Evolutionary conservation across 192 early-diverging fungal species (phyloP), one percentile per base, ranked within the genome.

Genomic region (Coemansia biformis): DNA sequence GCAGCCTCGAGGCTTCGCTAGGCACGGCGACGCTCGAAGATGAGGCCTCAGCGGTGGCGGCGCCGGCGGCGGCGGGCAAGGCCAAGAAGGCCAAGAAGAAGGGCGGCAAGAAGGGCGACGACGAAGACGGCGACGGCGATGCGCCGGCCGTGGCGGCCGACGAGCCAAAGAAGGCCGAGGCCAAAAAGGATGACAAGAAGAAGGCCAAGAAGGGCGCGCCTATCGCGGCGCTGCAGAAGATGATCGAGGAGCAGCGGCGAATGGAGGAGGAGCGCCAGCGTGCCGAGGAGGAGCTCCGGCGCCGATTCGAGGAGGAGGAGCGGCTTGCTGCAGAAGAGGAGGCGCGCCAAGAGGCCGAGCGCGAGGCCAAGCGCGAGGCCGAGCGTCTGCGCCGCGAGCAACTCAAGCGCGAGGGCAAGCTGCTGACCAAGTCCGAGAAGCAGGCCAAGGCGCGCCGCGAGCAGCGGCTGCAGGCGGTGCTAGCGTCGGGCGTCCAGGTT

Each of bases 341-440:
- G 52, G 77, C 63, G 24, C 76, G 66, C 2, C 41, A 76, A 18
- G 72, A 51, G 5, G 89, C 84, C 19, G 87, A 87, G 72, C 87
- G 86, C 43, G 90, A 89, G 59, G 78, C 73, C 10, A 66, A 69
- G 46, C 86, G 81, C 55, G 90, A 92, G 65, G 89, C 86, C 44
- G 78, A 82, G 18, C 78, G 51, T n/a, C 63, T 73, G 47, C 89
- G 89, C 65, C 88, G 87, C 61, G 90, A 95, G 51, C 87, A 95
- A 66, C 81, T 93, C 21, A 85, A 83, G 34, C 91, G 88, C 58
- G 83, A 89, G 38, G 94, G 96, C 36, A 92, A 95, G 64, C 83
- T 94, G 43, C 74, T 94, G 57, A 91, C 92, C 26, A 90, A 90
- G 66, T 81, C 87, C n/a, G 91, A 98, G 63, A 93, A 89, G 72